Base-by-base conservation (phyloP, 2,329 filamentous ascomycete genomes). In the Fusarium cicatricum region DNA sequence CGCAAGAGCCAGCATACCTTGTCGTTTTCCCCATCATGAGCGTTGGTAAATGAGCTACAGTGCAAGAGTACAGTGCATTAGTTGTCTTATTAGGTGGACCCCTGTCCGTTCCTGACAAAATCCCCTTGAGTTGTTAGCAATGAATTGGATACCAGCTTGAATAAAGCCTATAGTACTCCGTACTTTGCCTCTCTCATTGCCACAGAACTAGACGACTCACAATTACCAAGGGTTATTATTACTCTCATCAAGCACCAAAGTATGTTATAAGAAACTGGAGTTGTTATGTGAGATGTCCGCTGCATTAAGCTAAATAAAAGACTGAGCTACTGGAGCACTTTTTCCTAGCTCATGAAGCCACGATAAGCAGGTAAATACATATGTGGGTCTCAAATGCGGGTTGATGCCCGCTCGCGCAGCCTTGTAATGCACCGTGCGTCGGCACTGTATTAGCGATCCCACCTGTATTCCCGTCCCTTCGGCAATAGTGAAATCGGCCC, bases 341-440 rank as follows among this genome's bases (percentile, higher is more conserved):
- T 32, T 12, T 14, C 11, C 29, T n/a, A 14, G 10, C 29, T 15
- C 15, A 16, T 23, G 34, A 15, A 44, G 44, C 39, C 17, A 40
- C 31, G 28, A 19, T 43, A 21, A 47, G 36, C 9, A 26, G 17
- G 31, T 23, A 23, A 43, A 32, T 17, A 50, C 43, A 36, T 8
- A 44, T 62, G 58, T 60, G 59, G 59, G 58, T 17, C 33, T 5
- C 15, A 17, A 36, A 4, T 17, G 33, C 15, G 55, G 54, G 51
- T 23, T 41, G 36, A 49, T 62, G n/a, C 47, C 54, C 39, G 59
- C 49, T 60, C 59, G 58, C 49, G 59, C 42, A 62, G 55, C 60
- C 59, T 56, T 64, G 51, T 31, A 57, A 36, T 23, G 51, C 47
- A 60, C 56, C 55, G 57, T 60, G 57, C 55, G 31, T 28, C 29